Percentiles rank a stretch among this genome's conserved stretches.
phyloP scores from a whole-genome alignment of 805 yeast genomes.

The Candida corydali region DNA sequence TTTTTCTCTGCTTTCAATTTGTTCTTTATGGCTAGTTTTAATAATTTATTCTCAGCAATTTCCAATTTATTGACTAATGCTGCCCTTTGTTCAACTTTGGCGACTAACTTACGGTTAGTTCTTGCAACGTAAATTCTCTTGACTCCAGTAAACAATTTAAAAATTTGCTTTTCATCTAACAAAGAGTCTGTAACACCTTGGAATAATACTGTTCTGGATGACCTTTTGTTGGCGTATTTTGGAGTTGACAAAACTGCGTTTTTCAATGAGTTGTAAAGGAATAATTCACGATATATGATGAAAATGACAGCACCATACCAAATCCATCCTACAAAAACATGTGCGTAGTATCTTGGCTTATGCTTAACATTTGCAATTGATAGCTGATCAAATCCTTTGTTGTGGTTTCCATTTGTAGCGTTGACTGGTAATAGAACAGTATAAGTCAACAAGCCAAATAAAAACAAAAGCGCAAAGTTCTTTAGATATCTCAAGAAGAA shows the following conservation, averaged over 20 bases:
- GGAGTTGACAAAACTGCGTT: slow-evolving; percentile 80
- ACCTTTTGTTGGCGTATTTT: slow-evolving; percentile 64
- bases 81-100: slow-evolving; percentile 57
- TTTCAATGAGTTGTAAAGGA: slow-evolving; percentile 71
- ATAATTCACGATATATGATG: slow-evolving; percentile 77
- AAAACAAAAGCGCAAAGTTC: slow-evolving; percentile 47
- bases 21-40: slow-evolving; percentile 61
- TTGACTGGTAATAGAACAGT: slow-evolving; percentile 81
- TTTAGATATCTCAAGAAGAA: slow-evolving; percentile 78
- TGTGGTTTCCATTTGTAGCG: slow-evolving; percentile 60
- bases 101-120: slow-evolving; percentile 50
- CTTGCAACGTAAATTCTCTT: slow-evolving; percentile 78
- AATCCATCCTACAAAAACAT: slow-evolving; percentile 75
- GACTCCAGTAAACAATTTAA: slow-evolving; percentile 77
- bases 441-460: slow-evolving; percentile 46
- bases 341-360: slow-evolving; percentile 72
- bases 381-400: slow-evolving; percentile 67
- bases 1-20: slow-evolving; percentile 66
- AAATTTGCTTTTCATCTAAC: slow-evolving; percentile 67
- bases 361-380: slow-evolving; percentile 72
- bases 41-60: slow-evolving; percentile 52
- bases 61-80: slow-evolving; percentile 62
- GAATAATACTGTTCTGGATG: slow-evolving; percentile 79
- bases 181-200: slow-evolving; percentile 78
- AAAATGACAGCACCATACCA: slow-evolving; percentile 69